phyloP scores from a whole-genome alignment of 2,329 filamentous ascomycete species.

The Beauveria varroae region DNA sequence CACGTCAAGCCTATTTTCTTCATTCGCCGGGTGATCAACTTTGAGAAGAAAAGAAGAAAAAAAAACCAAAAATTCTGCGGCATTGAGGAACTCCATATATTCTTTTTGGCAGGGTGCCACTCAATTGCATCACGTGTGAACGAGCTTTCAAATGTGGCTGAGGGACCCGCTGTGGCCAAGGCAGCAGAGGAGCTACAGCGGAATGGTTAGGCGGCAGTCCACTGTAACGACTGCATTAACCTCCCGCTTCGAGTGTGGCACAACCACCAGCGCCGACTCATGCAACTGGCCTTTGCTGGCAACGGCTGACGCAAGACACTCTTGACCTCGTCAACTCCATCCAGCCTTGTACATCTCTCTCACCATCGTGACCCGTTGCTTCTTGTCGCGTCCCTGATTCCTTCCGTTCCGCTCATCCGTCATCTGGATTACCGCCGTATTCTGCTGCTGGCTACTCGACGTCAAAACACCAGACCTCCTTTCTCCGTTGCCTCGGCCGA shows the following conservation, averaged over 20 bases:
- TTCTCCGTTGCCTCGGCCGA: neutral
- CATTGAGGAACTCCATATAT: neutral
- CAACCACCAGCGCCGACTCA: neutral
- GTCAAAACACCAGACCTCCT: neutral
- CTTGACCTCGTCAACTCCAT: neutral
- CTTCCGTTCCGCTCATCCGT: neutral
- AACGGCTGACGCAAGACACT: constrained; percentile 8
- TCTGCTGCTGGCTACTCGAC: neutral
- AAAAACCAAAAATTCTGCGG: constrained; percentile 14
- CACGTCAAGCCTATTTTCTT: constrained; percentile 48
- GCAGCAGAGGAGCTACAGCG: neutral
- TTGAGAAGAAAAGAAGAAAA: constrained; percentile 32
- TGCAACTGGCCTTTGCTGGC: neutral
- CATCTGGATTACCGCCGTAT: neutral
- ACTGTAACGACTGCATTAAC: constrained; percentile 2
- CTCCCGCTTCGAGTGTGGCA: neutral
- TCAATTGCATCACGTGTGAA: neutral
- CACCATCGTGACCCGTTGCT: neutral
- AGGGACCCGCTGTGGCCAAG: neutral
- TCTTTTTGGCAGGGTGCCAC: neutral
- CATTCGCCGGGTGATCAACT: constrained; percentile 49
- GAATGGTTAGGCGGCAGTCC: neutral
- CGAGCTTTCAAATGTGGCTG: neutral
- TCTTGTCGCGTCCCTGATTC: neutral
- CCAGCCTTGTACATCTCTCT: neutral